Conservation (phyloP, 805 yeast species). For the Candida stauntonica region DNA sequence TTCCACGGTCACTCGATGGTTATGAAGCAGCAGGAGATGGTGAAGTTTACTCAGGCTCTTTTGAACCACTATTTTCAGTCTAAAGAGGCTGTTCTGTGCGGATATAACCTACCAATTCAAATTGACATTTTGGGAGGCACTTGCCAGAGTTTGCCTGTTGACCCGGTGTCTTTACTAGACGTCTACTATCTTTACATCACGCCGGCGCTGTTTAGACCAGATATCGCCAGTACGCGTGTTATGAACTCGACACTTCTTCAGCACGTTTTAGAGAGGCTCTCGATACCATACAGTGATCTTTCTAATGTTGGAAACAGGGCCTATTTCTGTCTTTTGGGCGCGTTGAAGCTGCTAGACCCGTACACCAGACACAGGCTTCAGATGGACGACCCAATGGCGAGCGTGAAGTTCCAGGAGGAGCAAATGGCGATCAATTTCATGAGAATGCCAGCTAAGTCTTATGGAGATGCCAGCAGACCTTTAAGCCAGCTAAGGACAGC, state of each 20-base stretch:
- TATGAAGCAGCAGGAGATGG: constrained; percentile 10
- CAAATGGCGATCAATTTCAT: constrained; percentile 6
- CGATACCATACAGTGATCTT: constrained; percentile 15
- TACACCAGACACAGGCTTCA: constrained; percentile 15
- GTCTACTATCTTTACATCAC: constrained; percentile 14
- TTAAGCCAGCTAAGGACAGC: constrained; percentile 1
- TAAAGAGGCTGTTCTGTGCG: constrained; percentile 5
- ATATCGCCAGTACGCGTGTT: constrained; percentile 1
- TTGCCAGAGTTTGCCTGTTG: constrained; percentile 2
- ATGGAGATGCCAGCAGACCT: constrained; percentile 3
- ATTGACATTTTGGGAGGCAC: constrained; percentile 3
- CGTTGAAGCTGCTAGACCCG: constrained; percentile 18
- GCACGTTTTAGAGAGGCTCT: constrained; percentile 14
- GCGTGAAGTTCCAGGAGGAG: constrained; percentile 14
- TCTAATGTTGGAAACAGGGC: constrained; percentile 20
- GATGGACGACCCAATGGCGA: constrained; percentile 14
- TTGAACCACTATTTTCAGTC: constrained; percentile 4
- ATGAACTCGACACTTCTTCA: constrained; percentile 11
- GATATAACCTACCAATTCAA: constrained; percentile 7
- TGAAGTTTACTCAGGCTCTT: constrained; percentile 6
- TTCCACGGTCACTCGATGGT: constrained; percentile 19
- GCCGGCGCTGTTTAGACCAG: constrained; percentile 11
- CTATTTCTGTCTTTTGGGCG: constrained; percentile 13
- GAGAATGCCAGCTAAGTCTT: background rate
- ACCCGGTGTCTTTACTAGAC: constrained; percentile 7